Conservation (phyloP, 2,329 filamentous ascomycete genomes). For the Epichloe festucae region DNA sequence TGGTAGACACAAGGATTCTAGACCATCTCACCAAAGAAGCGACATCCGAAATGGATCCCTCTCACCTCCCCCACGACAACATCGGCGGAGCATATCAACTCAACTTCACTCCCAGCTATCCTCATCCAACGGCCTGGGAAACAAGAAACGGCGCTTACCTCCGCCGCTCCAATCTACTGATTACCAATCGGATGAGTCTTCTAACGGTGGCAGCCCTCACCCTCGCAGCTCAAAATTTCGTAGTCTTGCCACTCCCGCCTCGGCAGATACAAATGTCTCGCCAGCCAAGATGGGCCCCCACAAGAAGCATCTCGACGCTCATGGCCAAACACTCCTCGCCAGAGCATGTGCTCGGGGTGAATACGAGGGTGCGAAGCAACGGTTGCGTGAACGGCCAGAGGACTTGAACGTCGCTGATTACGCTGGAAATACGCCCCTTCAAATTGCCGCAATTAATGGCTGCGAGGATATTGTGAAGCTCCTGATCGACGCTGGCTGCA, state of each 20-base stretch:
- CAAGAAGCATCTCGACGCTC: constrained; percentile 83
- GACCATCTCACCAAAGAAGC: constrained; percentile 19
- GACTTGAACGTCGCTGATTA: constrained; percentile 86
- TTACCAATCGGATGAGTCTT: constrained; percentile 56
- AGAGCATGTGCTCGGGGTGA: constrained; percentile 80
- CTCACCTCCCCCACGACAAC: constrained; percentile 45
- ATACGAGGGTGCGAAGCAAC: constrained; percentile 62
- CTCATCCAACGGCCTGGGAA: constrained; percentile 37
- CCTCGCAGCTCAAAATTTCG: constrained; percentile 45
- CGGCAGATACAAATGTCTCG: constrained; percentile 48
- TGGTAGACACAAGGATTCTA: constrained; percentile 21
- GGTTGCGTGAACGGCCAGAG: constrained; percentile 66
- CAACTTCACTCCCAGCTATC: constrained; percentile 41
- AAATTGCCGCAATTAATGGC: constrained; percentile 83
- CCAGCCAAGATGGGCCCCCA: constrained; percentile 56
- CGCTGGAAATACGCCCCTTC: constrained; percentile 90
- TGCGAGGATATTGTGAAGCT: constrained; percentile 78
- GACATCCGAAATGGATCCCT: constrained; percentile 32
- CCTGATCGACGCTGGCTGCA: constrained; percentile 72
- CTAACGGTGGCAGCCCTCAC: constrained; percentile 45
- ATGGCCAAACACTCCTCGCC: constrained; percentile 82
- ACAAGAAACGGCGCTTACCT: constrained; percentile 50
- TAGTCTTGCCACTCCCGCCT: constrained; percentile 40
- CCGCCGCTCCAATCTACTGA: constrained; percentile 49
- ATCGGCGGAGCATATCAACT: constrained; percentile 52